Conservation (phyloP, 352 stramenopile genomes). For the Phytopythium ostracodes region DNA sequence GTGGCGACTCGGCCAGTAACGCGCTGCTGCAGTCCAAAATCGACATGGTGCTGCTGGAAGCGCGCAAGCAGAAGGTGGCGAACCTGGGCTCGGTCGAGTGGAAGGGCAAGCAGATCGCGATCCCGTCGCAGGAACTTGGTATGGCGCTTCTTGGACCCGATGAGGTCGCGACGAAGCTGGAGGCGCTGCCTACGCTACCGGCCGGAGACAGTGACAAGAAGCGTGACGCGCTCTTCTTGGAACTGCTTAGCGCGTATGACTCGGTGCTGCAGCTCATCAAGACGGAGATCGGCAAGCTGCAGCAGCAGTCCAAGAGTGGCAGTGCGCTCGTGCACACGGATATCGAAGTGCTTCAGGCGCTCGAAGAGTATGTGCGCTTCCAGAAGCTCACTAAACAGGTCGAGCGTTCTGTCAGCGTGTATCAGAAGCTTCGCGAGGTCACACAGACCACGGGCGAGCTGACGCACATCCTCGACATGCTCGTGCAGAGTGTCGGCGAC, state of each 20-base stretch:
- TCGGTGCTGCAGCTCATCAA: constrained; percentile 64
- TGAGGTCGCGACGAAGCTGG: constrained; percentile 62
- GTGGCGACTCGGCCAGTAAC: constrained; percentile 64
- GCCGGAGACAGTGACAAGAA: constrained; percentile 52
- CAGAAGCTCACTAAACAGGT: constrained; percentile 74
- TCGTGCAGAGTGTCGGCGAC: constrained; percentile 76
- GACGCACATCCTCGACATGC: constrained; percentile 79
- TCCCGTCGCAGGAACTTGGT: constrained; percentile 69
- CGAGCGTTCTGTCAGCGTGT: constrained; percentile 55
- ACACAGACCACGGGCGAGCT: constrained; percentile 52
- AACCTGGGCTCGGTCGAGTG: constrained; percentile 73
- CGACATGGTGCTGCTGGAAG: constrained; percentile 75
- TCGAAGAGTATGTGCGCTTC: constrained; percentile 77
- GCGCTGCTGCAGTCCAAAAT: constrained; percentile 83
- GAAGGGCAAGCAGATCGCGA: constrained; percentile 72
- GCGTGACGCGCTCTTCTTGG: constrained; percentile 60
- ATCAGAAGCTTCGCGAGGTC: constrained; percentile 61
- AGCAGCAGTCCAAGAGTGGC: constrained; percentile 78
- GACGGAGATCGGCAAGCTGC: constrained; percentile 50
- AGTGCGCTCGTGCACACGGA: constrained; percentile 68
- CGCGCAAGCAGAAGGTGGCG: constrained; percentile 83
- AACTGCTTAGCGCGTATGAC: constrained; percentile 74
- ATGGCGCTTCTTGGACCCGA: constrained; percentile 67
- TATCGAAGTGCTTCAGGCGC: constrained; percentile 51
- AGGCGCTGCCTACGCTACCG: constrained; percentile 23